Conservation (phyloP, 805 yeast genomes). For the Kazachstania bromeliacearum region DNA sequence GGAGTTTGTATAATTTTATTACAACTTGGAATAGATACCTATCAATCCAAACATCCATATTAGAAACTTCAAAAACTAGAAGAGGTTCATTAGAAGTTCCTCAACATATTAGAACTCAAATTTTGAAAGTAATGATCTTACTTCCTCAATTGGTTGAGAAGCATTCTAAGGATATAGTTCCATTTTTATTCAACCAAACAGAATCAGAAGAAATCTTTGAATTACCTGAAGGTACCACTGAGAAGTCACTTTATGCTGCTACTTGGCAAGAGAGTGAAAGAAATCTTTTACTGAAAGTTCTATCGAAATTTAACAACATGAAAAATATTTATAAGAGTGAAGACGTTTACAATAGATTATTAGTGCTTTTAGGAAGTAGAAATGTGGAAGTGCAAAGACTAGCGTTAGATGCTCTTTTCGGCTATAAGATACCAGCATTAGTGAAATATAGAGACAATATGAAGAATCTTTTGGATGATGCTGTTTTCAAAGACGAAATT, state of each 20-base stretch:
- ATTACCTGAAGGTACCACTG: conserved; percentile 7
- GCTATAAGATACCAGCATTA: conserved; percentile 49
- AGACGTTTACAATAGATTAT: conserved; percentile 43
- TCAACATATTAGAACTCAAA: conserved; percentile 43
- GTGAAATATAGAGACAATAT: conserved; percentile 66
- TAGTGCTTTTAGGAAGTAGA: conserved; percentile 52
- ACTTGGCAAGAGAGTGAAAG: conserved; percentile 45
- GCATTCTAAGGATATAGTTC: conserved; percentile 46
- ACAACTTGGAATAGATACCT: conserved; percentile 29
- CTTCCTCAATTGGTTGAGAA: conserved; percentile 65
- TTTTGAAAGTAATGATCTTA: conserved; percentile 45
- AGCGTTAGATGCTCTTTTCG: conserved; percentile 61
- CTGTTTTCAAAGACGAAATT: conserved; percentile 77
- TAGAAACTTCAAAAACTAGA: conserved; percentile 29
- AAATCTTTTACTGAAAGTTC: conserved; percentile 48
- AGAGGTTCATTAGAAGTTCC: conserved; percentile 35
- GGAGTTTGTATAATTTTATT: conserved; percentile 29
- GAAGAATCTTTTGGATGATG: conserved; percentile 68
- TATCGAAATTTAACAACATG: conserved; percentile 57
- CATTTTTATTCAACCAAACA: conserved; percentile 39
- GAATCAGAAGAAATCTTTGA: conserved; percentile 16
- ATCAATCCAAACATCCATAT: conserved; percentile 30
- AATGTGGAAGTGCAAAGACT: conserved; percentile 54
- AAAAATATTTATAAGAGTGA: conserved; percentile 43
- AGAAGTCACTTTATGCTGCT: conserved; percentile 9